Evolutionary conservation across 1,139 yeast genomes (phyloP), one percentile per base, ranked within the genome.

Genomic region (Protomyces arabidopsidicola): DNA sequence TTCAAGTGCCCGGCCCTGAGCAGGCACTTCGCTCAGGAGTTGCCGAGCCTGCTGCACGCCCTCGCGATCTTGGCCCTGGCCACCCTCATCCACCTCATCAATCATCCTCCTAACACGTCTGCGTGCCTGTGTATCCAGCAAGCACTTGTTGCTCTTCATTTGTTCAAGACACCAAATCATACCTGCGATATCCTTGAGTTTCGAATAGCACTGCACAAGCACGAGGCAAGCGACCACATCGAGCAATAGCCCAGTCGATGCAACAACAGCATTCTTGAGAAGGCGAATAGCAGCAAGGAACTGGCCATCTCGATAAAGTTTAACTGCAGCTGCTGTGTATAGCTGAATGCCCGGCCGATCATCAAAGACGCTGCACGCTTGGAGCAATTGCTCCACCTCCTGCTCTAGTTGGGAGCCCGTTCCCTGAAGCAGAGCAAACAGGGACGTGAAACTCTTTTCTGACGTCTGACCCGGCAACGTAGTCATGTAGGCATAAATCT

Each of bases 81-180:
- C 48, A 3, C 22, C 48, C 22, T n/a, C 48, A 42, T 42, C 16
- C 48, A 42, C 48, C 48, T 42, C 27, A 8, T 20, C 48, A 16
- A 58, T 39, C 42, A 58, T 55, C 6, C 56, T 12, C 35, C 45
- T 52, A 22, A 58, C 34, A 14, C 62, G 53, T 20, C 34, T 51
- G 9, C 56, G 55, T 39, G 62, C 62, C 24, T 58, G 56, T 14
- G 31, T 6, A 35, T 58, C 62, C 42, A 58, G 52, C 20, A 58
- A 12, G 45, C 53, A 51, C 18, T 58, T 58, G 45, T 58, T 58
- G 14, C 42, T 55, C 56, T 58, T 51, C 62, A 58, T 58, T 2
- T 55, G 20, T n/a, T 45, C 56, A 45, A 58, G 45, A 52, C 62
- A 58, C 62, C 62, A 58, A n/a, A 58, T 42, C 20, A 50, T 27